These are phyloP conservation scores for Botrytis pseudocinerea DNA, from an alignment of 2,329 filamentous ascomycete species.

Conservation along the genomic window DNA sequence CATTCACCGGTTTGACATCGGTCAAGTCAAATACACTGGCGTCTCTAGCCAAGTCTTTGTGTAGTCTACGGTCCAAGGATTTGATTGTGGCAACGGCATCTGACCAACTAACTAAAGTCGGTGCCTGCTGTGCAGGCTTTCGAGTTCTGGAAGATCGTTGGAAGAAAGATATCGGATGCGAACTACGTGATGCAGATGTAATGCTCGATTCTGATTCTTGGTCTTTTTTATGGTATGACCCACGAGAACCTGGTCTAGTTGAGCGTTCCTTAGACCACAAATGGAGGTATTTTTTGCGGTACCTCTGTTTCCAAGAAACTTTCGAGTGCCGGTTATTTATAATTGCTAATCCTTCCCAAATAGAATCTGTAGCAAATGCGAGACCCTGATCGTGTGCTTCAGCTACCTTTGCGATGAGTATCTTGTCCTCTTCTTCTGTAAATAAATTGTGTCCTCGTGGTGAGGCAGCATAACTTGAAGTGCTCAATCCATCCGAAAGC, in stretches of 20 bases:
- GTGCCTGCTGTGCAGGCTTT: conserved; percentile 34
- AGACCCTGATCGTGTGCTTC: conserved; percentile 29
- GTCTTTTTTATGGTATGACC: background rate
- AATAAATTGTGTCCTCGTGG: conserved; percentile 26
- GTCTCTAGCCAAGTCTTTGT: conserved; percentile 37
- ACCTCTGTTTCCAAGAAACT: conserved; percentile 18
- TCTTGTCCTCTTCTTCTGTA: conserved; percentile 35
- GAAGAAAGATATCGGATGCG: background rate
- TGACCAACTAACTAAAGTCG: conserved; percentile 38
- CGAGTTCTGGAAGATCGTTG: conserved; percentile 30
- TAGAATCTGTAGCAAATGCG: conserved; percentile 17
- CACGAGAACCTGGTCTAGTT: background rate
- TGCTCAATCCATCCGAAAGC: conserved; percentile 17
- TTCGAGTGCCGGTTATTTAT: conserved; percentile 33
- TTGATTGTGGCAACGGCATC: conserved; percentile 37
- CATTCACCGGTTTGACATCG: conserved; percentile 9
- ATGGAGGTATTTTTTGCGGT: conserved; percentile 4
- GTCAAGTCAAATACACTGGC: conserved; percentile 25
- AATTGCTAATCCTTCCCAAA: conserved; percentile 32
- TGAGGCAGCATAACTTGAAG: conserved; percentile 4
- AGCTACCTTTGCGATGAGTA: conserved; percentile 34
- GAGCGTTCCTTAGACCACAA: conserved; percentile 14
- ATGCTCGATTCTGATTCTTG: background rate
- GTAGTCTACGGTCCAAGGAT: conserved; percentile 35
- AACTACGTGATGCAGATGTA: background rate